Conservation (phyloP, 108 stramenopile species). For the Mayamaea pseudoterrestris region DNA sequence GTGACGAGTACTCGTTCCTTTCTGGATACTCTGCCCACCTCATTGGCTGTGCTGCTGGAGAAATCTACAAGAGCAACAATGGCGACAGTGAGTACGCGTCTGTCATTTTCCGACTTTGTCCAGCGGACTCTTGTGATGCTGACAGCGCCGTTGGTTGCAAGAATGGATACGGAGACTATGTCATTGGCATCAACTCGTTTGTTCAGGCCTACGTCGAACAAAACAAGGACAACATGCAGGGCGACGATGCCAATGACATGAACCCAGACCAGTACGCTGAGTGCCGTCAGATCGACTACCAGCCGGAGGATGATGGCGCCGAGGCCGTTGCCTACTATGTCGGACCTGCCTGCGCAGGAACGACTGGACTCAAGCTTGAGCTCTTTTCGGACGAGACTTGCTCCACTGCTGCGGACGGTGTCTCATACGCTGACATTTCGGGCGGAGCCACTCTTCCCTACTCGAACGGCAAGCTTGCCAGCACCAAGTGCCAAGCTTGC, state of each 20-base stretch:
- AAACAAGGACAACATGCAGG: constrained; percentile 24
- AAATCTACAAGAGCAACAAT: constrained; percentile 1
- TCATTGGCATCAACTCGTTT: constrained; percentile 70
- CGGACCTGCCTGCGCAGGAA: constrained; percentile 28
- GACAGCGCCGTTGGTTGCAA: constrained; percentile 44
- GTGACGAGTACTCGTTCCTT: constrained; percentile 14
- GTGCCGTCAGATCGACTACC: constrained; percentile 15
- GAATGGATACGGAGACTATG: constrained; percentile 63
- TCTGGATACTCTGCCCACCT: constrained; percentile 12
- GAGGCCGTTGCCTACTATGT: constrained; percentile 15
- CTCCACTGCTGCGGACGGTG: neutral
- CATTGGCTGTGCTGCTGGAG: neutral
- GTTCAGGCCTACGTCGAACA: constrained; percentile 26
- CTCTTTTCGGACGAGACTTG: constrained; percentile 24
- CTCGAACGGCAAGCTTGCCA: no score
- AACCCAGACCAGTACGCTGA: constrained; percentile 13
- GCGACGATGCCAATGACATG: constrained; percentile 22
- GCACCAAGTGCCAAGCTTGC: no score
- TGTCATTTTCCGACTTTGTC: constrained; percentile 70
- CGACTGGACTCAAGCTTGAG: constrained; percentile 16
- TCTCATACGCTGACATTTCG: constrained; percentile 16
- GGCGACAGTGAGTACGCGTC: constrained; percentile 6
- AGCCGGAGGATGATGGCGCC: constrained; percentile 16
- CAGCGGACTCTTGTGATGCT: constrained; percentile 32
- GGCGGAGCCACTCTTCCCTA: constrained; percentile 32